A percentile compares a stretch with the other conserved stretches of the same genome.
phyloP scores from a whole-genome alignment of 73 alveolate genomes.

The Halteria grandinella region DNA sequence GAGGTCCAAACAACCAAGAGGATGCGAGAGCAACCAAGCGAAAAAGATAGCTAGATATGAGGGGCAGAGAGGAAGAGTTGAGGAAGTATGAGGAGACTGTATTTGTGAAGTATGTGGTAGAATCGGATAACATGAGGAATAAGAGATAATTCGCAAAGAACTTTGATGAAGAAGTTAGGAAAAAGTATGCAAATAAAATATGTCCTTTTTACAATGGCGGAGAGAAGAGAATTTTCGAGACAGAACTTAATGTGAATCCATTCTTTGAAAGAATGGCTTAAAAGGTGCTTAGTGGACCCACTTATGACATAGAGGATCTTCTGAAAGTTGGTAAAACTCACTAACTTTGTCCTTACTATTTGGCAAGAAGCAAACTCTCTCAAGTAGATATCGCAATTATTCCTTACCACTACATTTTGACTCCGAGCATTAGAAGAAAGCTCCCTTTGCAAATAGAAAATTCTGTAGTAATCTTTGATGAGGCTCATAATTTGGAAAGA shows the following conservation, averaged over 20 bases:
- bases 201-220: conserved; percentile 32
- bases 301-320: conserved; percentile 13
- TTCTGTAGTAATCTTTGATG: conserved; percentile 84
- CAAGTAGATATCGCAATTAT: conserved; percentile 5
- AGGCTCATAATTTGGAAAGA: conserved; percentile 87
- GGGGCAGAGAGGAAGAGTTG: not conserved
- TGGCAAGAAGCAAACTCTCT: conserved; percentile 9
- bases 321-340: not conserved
- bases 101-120: not conserved
- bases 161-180: not conserved
- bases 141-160: not conserved
- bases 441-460: conserved; percentile 29
- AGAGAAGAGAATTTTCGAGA: conserved; percentile 21
- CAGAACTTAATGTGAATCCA: conserved; percentile 6
- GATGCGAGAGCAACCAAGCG: not conserved
- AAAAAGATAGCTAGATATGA: not conserved
- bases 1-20: not conserved
- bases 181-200: not conserved
- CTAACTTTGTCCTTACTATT: conserved; percentile 40
- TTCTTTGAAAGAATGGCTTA: not conserved
- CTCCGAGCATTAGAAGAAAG: not conserved
- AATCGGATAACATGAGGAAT: not conserved
- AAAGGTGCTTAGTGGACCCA: not conserved
- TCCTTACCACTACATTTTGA: conserved; percentile 16
- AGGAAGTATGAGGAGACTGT: conserved; percentile 2